Percentiles rank a stretch among this genome's conserved stretches.
phyloP scores from a whole-genome alignment of 768 basidiomycete genomes.

The Russula sp. region DNA sequence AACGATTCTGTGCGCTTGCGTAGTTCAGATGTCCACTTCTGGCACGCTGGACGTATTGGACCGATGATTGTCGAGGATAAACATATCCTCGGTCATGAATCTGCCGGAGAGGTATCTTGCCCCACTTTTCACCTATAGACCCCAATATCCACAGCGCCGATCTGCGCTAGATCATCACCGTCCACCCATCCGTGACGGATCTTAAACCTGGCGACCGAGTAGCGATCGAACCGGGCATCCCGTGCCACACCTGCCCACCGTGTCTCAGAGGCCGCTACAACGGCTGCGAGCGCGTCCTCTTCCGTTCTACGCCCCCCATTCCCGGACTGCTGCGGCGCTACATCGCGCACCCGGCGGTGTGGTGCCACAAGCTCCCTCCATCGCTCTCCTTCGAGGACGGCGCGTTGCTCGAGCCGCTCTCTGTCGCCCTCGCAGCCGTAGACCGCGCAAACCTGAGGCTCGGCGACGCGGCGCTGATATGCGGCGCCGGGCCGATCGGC shows the following conservation, averaged over 20 bases:
- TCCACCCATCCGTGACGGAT: constrained; percentile 13
- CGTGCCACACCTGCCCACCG: constrained; percentile 57
- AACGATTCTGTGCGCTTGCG: not conserved
- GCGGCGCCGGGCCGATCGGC: constrained; percentile 66
- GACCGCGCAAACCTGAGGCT: constrained; percentile 60
- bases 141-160: not conserved
- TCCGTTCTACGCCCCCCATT: constrained; percentile 67
- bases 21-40: constrained; percentile 70
- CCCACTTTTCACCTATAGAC: not conserved
- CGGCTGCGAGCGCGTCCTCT: constrained; percentile 48
- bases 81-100: constrained; percentile 49
- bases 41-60: constrained; percentile 63
- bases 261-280: constrained; percentile 64
- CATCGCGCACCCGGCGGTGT: constrained; percentile 20
- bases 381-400: constrained; percentile 62
- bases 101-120: constrained; percentile 50
- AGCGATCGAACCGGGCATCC: constrained; percentile 64
- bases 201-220: constrained; percentile 50
- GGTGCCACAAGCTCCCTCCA: constrained; percentile 58
- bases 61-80: constrained; percentile 68
- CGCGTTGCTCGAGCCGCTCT: constrained; percentile 59
- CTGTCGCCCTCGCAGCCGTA: constrained; percentile 62
- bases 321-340: constrained; percentile 23
- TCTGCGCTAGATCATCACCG: not conserved
- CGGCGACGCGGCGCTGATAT: constrained; percentile 57